phyloP scores from a whole-genome alignment of 129 eudicot genomes.

The Pulicaria dysenterica region DNA sequence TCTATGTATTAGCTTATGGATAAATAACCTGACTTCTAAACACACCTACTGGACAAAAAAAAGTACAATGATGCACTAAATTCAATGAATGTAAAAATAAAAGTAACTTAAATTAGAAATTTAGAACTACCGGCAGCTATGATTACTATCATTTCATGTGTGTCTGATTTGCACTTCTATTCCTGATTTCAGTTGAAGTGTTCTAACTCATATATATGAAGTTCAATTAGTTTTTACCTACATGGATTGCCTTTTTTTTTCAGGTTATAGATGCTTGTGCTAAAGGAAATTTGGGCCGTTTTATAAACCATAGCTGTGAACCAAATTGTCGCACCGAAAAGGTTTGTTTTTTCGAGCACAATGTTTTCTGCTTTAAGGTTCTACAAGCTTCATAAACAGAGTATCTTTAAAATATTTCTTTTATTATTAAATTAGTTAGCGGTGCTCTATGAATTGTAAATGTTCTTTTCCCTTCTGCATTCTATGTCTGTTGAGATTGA shows the following conservation, averaged over 20 bases:
- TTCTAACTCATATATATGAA: neutral
- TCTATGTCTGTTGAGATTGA: too few relatives aligned
- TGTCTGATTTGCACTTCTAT: neutral
- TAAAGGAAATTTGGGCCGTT: conserved; percentile 97
- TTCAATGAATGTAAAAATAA: neutral
- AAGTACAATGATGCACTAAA: conserved; percentile 12
- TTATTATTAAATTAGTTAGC: too few relatives aligned
- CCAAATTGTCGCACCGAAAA: conserved; percentile 98
- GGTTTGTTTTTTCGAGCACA: conserved; percentile 45
- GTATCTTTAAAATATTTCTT: too few relatives aligned
- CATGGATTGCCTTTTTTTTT: conserved; percentile 22
- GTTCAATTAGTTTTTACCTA: neutral
- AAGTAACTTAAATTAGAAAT: neutral
- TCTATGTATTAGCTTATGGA: too few relatives aligned
- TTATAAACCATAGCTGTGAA: conserved; percentile 96
- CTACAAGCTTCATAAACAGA: too few relatives aligned
- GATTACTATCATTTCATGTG: neutral
- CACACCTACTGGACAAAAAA: neutral
- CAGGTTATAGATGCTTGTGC: conserved; percentile 98
- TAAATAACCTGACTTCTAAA: neutral
- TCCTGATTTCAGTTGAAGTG: conserved; percentile 1
- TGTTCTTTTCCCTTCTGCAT: too few relatives aligned
- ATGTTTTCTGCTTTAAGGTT: neutral
- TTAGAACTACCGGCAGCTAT: conserved; percentile 5
- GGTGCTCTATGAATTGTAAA: too few relatives aligned